Base-by-base conservation (phyloP, 2,329 filamentous ascomycete genomes). In the Phialocephala sp. region DNA sequence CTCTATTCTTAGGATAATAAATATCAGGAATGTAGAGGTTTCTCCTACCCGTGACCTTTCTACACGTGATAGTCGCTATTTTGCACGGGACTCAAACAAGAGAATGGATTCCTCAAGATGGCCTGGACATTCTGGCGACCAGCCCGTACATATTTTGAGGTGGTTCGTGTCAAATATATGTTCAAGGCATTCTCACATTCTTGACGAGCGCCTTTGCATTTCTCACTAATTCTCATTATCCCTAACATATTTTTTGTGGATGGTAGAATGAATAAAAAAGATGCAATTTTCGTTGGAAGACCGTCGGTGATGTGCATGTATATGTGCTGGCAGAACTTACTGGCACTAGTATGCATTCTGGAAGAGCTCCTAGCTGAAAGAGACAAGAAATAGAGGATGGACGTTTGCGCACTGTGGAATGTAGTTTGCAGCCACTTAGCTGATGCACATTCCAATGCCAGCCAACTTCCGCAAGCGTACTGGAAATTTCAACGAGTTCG, bases 1-100 rank as follows among this genome's bases (percentile, higher is more conserved):
- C 63, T 67, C 68, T 70, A 71, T 68, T 68, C 55, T 60, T 59
- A 32, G 59, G 14, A 55, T 24, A 52, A 56, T 62, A 36, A 45
- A 43, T 37, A 12, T 32, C 8, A 60, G 66, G 66, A 69, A 69
- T 72, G 71, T 65, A 59, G 64, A 54, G 63, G 63, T 68, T 65
- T 69, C 63, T 64, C 36, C 39, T 50, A 18, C 15, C 56, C 37
- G 50, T 43, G 41, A 54, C 52, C 20, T 5, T 41, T 22, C n/a
- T 39, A 67, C 67, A 70, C 67, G 68, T 70, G 67, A 70, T 68
- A 52, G 24, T 20, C 15, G 36, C 15, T 35, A 37, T 27, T 62
- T 62, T 62, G 55, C 59, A 61, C 59, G 32, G 58, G 37, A 52
- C 58, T 47, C 41, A 56, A 59, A 67, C 66, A 43, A 69, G 62